A percentile compares a stretch with the other conserved stretches of the same genome.
These are phyloP conservation scores for Schrenkiella parvula DNA, from an alignment of 345 rosid genomes.

Conservation along the genomic window DNA sequence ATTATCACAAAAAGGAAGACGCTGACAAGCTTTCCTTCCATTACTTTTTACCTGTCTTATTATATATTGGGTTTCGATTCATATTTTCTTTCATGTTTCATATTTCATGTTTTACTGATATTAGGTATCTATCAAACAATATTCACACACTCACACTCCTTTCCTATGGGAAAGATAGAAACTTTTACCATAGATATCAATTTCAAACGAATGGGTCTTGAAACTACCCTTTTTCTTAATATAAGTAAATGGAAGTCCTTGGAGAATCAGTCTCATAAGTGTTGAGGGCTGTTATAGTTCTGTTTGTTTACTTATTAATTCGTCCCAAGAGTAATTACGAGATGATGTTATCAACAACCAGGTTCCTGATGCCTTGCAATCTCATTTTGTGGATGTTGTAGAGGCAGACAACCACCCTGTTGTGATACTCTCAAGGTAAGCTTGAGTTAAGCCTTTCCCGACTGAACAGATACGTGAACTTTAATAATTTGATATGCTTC, in stretches of 20 bases:
- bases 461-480: conserved; percentile 8
- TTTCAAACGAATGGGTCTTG: conserved; percentile 3
- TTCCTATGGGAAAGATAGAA: not conserved
- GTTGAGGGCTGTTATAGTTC: conserved; percentile 3
- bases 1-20: conserved; percentile 11
- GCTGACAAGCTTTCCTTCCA: conserved; percentile 4
- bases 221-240: conserved; percentile 1
- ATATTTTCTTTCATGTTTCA: not conserved
- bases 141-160: not conserved
- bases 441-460: conserved; percentile 17
- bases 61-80: not conserved
- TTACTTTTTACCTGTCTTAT: not conserved
- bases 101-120: conserved; percentile 1
- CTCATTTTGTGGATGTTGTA: conserved; percentile 52
- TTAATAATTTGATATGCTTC: not conserved
- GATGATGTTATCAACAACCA: conserved; percentile 34
- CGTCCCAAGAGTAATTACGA: conserved; percentile 5
- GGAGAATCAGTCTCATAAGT: conserved; percentile 3
- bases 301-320: not conserved
- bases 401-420: conserved; percentile 80
- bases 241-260: not conserved
- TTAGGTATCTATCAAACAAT: not conserved
- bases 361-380: conserved; percentile 82
- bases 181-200: not conserved
- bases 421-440: conserved; percentile 66